Evolutionary conservation across 164 flowering plant species (phyloP), one percentile per base, ranked within the genome.

Genomic region (Protea cynaroides): DNA sequence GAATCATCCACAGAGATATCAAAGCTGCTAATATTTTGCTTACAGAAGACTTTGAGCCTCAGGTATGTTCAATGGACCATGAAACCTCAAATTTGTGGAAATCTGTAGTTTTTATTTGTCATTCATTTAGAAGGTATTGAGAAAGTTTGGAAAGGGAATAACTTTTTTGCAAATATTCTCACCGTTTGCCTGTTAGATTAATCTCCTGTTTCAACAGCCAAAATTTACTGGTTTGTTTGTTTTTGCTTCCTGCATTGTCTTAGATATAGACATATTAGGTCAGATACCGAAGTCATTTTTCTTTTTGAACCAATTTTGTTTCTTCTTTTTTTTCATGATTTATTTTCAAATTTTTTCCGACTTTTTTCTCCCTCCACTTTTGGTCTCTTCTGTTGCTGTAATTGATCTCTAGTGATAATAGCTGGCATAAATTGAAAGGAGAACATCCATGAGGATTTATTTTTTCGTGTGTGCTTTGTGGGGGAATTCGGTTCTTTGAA

Each of bases 1-100:
- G 99, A 71, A 91, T 94, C 55, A 89, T 94, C 47, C 99, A 94
- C 66, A 83, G 86, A 75, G 99, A 94, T 67, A 86, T 94, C 69
- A 94, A 94, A 75, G 82, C 97, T 71, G 78, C 96, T 46, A 89
- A 94, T 75, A 79, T 94, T 69, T 73, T 94, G 84, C 96, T 94
- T 47, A 75, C 88, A 1, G 86, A 88, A 64, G 90, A 89, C 36
- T 89, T 91, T 77, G 88, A 84, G 61, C 83, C 99, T 63, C 92
- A 89, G 93, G 99, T 91, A 72, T 11, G 13, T 14, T 38, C 9
- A 54, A 2, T 12, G 25, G 11, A 43, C 17, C 6, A 13, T 25
- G 14, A 14, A 25, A 56, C 2, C 10, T 4, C 11, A 53, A 19
- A 7, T 19, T 19, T 19, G 13, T 4, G 22, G 9, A 53, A 22